A percentile compares a stretch with the other conserved stretches of the same genome.
phyloP scores from a whole-genome alignment of 169 alveolate genomes.

The Plasmodium gallinaceum region DNA sequence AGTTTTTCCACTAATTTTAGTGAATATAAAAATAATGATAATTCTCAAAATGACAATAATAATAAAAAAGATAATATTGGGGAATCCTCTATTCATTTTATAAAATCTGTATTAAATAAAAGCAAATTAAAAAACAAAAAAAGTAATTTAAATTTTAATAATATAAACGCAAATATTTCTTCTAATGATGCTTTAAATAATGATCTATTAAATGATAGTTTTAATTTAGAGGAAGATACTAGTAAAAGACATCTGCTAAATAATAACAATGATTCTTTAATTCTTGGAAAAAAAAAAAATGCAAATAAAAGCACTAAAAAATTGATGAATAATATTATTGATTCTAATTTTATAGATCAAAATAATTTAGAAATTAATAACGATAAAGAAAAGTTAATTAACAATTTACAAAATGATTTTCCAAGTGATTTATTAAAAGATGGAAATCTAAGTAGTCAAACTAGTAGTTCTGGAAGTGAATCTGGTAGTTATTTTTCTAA shows the following conservation, averaged over 20 bases:
- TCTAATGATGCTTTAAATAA: not conserved
- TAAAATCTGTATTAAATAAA: conserved; percentile 1
- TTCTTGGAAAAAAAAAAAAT: not conserved
- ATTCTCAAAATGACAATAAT: not conserved
- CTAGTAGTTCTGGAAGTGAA: conserved; percentile 26
- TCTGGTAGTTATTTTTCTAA: conserved; percentile 26
- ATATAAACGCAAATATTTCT: not conserved
- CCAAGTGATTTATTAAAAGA: conserved; percentile 29
- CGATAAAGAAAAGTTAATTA: not conserved
- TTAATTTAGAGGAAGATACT: not conserved
- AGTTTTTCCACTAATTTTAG: conserved; percentile 2
- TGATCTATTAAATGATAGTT: not conserved
- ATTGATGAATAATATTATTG: not conserved
- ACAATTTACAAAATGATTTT: not conserved
- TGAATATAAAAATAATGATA: conserved; percentile 5
- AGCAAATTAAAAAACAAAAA: conserved; percentile 12
- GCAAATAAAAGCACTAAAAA: not conserved
- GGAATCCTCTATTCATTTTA: not conserved
- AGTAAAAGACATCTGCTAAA: not conserved
- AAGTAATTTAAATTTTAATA: not conserved
- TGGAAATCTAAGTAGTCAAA: not conserved
- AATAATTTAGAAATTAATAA: not conserved
- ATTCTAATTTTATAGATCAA: not conserved
- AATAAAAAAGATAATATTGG: not conserved
- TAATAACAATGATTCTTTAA: not conserved